Evolutionary conservation across 2,329 filamentous ascomycete genomes (phyloP).

Genomic region (Didymella lethalis): DNA sequence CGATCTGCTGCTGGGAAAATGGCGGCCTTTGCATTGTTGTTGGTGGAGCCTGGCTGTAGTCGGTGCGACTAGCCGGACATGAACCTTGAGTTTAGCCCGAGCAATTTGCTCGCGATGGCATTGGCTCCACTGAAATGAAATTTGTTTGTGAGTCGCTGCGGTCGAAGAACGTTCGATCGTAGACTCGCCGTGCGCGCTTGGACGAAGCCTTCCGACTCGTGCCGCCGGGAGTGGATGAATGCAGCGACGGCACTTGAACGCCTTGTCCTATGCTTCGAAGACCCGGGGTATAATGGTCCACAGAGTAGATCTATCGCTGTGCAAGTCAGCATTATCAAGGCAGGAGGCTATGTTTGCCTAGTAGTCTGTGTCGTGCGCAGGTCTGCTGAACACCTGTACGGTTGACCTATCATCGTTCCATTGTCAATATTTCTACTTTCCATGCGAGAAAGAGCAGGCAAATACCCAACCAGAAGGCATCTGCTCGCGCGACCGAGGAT

Average conservation of each 20-base stretch:
- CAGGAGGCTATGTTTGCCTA: neutral
- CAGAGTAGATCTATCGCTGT: conserved; percentile 1
- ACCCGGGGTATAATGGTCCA: conserved; percentile 4
- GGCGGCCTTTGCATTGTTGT: conserved; percentile 15
- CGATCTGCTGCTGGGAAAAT: conserved; percentile 20
- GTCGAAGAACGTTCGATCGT: conserved; percentile 20
- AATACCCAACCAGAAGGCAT: neutral
- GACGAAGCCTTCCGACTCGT: conserved; percentile 15
- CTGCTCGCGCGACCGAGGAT: neutral
- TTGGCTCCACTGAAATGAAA: conserved; percentile 23
- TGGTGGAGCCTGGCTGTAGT: conserved; percentile 22
- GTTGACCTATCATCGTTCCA: neutral
- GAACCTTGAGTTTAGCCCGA: conserved; percentile 22
- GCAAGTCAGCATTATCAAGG: neutral
- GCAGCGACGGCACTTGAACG: conserved; percentile 12
- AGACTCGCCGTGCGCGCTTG: conserved; percentile 16
- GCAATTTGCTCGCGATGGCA: conserved; percentile 17
- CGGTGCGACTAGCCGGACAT: conserved; percentile 28
- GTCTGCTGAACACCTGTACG: neutral
- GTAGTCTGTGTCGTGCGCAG: neutral
- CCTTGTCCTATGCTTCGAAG: conserved; percentile 2
- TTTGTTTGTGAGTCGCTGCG: conserved; percentile 19
- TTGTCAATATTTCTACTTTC: neutral
- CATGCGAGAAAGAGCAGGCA: neutral
- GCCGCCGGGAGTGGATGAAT: conserved; percentile 14